Conservation (phyloP, 208 protist species). For the Crithidia acanthocephali region DNA sequence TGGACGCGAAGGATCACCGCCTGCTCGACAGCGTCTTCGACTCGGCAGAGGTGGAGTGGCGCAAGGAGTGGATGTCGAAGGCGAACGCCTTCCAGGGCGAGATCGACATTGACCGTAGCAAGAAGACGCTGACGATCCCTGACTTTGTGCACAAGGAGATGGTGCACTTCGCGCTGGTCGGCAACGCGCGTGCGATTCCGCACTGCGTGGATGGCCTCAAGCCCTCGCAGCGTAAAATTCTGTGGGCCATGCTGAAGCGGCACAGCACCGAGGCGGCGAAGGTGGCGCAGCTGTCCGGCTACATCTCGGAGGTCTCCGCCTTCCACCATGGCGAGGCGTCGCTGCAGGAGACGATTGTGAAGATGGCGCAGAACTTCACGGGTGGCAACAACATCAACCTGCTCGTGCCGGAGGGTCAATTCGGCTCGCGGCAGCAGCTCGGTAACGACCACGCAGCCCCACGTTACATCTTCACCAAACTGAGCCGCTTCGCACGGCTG, state of each 20-base stretch:
- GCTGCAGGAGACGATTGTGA: constrained; percentile 99
- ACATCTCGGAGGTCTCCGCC: constrained; percentile 96
- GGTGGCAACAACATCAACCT: constrained; percentile 99
- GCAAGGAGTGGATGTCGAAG: constrained; percentile 99
- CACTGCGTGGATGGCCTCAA: constrained; percentile 99
- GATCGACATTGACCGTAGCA: constrained; percentile 89
- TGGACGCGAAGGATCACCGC: constrained; percentile 89
- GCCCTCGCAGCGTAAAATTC: constrained; percentile 99
- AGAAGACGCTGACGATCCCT: constrained; percentile 79
- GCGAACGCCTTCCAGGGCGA: constrained; percentile 88
- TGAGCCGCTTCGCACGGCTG: constrained; percentile 94
- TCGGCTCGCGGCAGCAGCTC: constrained; percentile 98
- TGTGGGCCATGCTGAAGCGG: constrained; percentile 95
- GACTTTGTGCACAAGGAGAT: constrained; percentile 99
- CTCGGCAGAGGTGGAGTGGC: constrained; percentile 97
- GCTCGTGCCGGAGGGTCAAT: constrained; percentile 98
- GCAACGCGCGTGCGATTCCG: constrained; percentile 90
- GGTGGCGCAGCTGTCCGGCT: constrained; percentile 99
- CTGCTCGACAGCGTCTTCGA: constrained; percentile 99
- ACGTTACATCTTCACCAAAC: constrained; percentile 96
- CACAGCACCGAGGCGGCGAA: constrained; percentile 96
- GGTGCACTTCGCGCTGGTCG: constrained; percentile 97
- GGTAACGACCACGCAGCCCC: constrained; percentile 98
- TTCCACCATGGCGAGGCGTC: constrained; percentile 99
- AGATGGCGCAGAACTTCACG: constrained; percentile 99